These are phyloP conservation scores for Mrakia blollopis DNA, from an alignment of 768 basidiomycete genomes.

Conservation along the genomic window DNA sequence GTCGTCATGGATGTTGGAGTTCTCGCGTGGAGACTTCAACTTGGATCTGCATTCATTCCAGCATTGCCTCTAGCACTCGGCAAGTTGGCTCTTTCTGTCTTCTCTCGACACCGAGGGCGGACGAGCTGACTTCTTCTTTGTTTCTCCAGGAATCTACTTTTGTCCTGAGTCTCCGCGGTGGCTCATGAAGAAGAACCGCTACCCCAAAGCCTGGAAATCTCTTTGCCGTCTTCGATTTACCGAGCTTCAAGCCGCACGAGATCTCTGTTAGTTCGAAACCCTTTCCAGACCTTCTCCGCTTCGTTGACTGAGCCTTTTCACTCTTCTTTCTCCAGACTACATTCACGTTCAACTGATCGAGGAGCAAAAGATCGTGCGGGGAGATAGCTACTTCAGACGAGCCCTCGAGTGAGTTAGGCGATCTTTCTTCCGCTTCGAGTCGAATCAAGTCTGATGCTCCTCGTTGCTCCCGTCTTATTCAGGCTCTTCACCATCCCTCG, in stretches of 20 bases:
- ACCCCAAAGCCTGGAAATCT: slow-evolving; percentile 58
- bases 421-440: not conserved
- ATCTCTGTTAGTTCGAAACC: slow-evolving; percentile 53
- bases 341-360: slow-evolving; percentile 65
- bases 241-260: slow-evolving; percentile 71
- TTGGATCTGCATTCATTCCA: slow-evolving; percentile 51
- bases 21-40: slow-evolving; percentile 70
- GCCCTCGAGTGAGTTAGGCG: slow-evolving; percentile 40
- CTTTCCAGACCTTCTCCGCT: no score
- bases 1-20: slow-evolving; percentile 49
- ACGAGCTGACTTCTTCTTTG: no score
- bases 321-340: slow-evolving; percentile 45
- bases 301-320: slow-evolving; percentile 37
- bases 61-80: slow-evolving; percentile 37
- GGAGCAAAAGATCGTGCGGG: slow-evolving; percentile 56
- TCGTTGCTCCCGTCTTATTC: not conserved
- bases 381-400: slow-evolving; percentile 51
- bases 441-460: not conserved
- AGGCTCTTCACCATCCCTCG: slow-evolving; percentile 75
- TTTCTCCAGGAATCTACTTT: slow-evolving; percentile 54
- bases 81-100: no score
- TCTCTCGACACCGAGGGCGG: no score
- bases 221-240: slow-evolving; percentile 64
- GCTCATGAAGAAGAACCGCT: slow-evolving; percentile 73
- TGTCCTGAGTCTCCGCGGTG: slow-evolving; percentile 67